Base-by-base conservation (phyloP, 805 yeast genomes). In the Saturnispora bothae region DNA sequence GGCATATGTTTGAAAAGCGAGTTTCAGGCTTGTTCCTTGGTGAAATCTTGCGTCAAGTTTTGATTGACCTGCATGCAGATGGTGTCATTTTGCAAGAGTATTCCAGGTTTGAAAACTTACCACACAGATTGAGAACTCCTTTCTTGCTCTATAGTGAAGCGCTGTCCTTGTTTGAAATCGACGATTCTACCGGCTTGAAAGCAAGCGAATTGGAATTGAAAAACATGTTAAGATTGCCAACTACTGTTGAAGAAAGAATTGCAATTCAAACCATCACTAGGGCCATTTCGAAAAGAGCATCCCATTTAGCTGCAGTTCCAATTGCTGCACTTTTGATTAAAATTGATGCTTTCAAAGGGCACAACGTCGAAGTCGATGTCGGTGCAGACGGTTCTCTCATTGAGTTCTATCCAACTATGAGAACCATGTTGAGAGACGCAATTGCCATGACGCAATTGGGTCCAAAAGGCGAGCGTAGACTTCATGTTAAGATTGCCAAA, bases 311-410 rank as follows among this genome's bases (percentile, higher is more conserved):
- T 4, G 88, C 95, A 15, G 80, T 86, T 33, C 95, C 96, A 41
- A 67, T 89, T 41, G 89, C 95, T 23, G 96, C 92, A 2, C 71
- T 89, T 40, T 56, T 79, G 38, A 62, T 68, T 37, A 75, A 74
- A 59, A 79, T 88, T 1, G 69, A 66, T 36, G 80, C 89, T 13
- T 71, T 86, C 36, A 69, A 71, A 33, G 74, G 69, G 39, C 83
- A 80, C 50, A 75, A 72, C 43, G 45, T 47, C 27, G 83, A 78
- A 52, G 85, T 89, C 36, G 97, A 89, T 57, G 74, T 92, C 47
- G 97, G 96, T 42, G 88, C 88, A 43, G 97, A 89, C 59, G 98
- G 98, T 27, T 79, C 95, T 3, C 92, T 89, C 39, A 80, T 89
- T 35, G 95, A 89, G 61, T 82, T 74, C 54, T 92, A 88, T 59